Conservation (phyloP, 2,329 filamentous ascomycete species). For the Xylaria sp. region DNA sequence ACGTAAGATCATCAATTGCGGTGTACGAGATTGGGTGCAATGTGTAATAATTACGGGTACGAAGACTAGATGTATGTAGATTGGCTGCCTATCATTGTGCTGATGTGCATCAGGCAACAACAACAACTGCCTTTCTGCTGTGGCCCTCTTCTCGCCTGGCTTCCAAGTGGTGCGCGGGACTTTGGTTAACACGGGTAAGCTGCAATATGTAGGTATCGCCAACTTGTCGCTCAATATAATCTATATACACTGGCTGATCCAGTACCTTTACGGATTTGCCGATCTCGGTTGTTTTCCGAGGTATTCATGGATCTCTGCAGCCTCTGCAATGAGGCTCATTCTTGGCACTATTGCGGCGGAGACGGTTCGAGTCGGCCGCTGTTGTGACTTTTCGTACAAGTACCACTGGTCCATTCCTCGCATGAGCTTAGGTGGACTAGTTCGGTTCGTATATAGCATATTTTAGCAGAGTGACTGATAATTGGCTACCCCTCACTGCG, state of each 20-base stretch:
- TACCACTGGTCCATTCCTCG: background rate
- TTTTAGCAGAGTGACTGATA: background rate
- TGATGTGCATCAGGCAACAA: constrained; percentile 8
- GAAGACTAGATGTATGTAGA: background rate
- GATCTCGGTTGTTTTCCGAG: background rate
- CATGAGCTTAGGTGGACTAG: background rate
- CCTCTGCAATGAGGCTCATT: constrained; percentile 7
- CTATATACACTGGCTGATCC: constrained; percentile 8
- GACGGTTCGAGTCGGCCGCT: background rate
- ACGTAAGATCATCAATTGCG: background rate
- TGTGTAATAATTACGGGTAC: constrained; percentile 6
- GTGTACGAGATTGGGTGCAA: background rate
- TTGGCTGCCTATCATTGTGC: constrained; percentile 12
- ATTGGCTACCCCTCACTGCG: background rate
- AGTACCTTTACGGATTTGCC: background rate
- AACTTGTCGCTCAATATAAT: background rate
- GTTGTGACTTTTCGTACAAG: background rate
- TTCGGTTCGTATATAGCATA: background rate
- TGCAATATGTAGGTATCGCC: background rate
- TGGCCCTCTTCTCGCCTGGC: background rate
- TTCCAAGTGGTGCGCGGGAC: background rate
- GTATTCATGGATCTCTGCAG: too few species aligned
- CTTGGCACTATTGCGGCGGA: background rate
- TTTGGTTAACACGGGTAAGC: background rate
- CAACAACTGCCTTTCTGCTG: constrained; percentile 7